Base-by-base conservation (phyloP, 495 filamentous ascomycete genomes). In the Parathielavia hyrcaniae region DNA sequence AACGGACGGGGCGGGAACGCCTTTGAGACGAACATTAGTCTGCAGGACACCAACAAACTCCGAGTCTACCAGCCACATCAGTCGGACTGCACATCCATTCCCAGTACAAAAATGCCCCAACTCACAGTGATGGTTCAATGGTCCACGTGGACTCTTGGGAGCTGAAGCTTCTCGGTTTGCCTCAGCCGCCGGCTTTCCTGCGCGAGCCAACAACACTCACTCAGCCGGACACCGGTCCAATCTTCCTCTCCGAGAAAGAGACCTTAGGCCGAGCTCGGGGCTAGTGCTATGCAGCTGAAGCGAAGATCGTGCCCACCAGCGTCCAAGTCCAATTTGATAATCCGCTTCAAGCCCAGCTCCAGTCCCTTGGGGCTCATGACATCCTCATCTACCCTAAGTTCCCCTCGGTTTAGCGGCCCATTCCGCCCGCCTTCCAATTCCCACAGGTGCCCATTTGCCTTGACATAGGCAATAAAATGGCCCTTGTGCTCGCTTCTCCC, bases 401-500 rank as follows among this genome's bases (percentile, higher is more conserved):
- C 59, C 1, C 90, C 90, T n/a, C 87, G 75, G 35, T 87, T 77
- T 32, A 93, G 55, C 4, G 90, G 90, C 0, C 90, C 89, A 59
- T 86, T 85, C 58, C 88, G 65, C 57, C 63, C 60, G 8, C 89
- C 88, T 69, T 92, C 88, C 60, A 95, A 69, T 74, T 92, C 90
- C 82, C 88, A 93, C 44, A 93, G 71, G 61, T 78, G 79, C n/a
- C 84, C 83, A 67, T 85, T 81, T 1, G 58, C 75, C 71, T 85
- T 87, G 14, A 90, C 85, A 71, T 91, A 91, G 8, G 82, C 82
- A 56, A 93, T 84, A 68, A 88, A 92, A 67, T 93, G 75, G 34
- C 82, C 82, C 13, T 78, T 64, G 19, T 58, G 58, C 53, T 73
- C 73, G 49, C 72, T 77, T 58, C 76, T 77, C 4, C 47, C 63